A percentile compares a stretch with the other conserved stretches of the same genome.
Conservation (phyloP, 2,329 filamentous ascomycete species). For the Amauroascus niger region DNA sequence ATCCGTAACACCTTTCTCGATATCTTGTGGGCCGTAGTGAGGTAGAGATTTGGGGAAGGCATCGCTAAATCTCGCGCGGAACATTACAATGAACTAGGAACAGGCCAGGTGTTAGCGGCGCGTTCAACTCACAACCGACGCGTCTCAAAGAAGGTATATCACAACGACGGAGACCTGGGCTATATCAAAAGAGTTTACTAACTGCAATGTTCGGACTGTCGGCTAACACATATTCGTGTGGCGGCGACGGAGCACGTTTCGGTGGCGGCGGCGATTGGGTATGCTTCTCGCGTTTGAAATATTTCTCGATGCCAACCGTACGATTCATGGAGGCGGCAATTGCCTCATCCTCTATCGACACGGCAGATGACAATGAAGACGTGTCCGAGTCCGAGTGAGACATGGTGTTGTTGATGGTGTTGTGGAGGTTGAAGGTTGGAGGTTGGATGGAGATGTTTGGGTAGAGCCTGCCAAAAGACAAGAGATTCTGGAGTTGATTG, state of each 20-base stretch:
- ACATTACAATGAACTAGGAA: slow-evolving; percentile 90
- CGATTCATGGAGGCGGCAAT: slow-evolving; percentile 33
- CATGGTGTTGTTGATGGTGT: slow-evolving; percentile 30
- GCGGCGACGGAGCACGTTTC: slow-evolving; percentile 80
- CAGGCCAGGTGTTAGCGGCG: slow-evolving; percentile 27
- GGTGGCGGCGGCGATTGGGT: slow-evolving; percentile 54
- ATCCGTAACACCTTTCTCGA: slow-evolving; percentile 77
- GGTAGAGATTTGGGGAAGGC: slow-evolving; percentile 77
- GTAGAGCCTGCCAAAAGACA: slow-evolving; percentile 13
- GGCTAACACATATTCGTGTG: slow-evolving; percentile 79
- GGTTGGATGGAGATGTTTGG: slow-evolving; percentile 18
- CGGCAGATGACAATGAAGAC: slow-evolving; percentile 48
- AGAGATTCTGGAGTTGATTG: slow-evolving; percentile 3
- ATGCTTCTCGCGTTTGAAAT: slow-evolving; percentile 48
- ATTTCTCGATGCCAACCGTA: slow-evolving; percentile 37
- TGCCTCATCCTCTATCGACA: slow-evolving; percentile 50
- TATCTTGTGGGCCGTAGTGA: slow-evolving; percentile 88
- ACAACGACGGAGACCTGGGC: not conserved
- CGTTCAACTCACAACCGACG: slow-evolving; percentile 26
- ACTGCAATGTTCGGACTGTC: slow-evolving; percentile 91
- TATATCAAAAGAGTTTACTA: slow-evolving; percentile 39
- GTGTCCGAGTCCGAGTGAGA: slow-evolving; percentile 43
- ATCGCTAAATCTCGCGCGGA: slow-evolving; percentile 84
- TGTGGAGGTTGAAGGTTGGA: slow-evolving; percentile 22
- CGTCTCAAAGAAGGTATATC: slow-evolving; percentile 14